These are phyloP conservation scores for Candida sojae DNA, from an alignment of 1,139 yeast genomes.

Conservation along the genomic window DNA sequence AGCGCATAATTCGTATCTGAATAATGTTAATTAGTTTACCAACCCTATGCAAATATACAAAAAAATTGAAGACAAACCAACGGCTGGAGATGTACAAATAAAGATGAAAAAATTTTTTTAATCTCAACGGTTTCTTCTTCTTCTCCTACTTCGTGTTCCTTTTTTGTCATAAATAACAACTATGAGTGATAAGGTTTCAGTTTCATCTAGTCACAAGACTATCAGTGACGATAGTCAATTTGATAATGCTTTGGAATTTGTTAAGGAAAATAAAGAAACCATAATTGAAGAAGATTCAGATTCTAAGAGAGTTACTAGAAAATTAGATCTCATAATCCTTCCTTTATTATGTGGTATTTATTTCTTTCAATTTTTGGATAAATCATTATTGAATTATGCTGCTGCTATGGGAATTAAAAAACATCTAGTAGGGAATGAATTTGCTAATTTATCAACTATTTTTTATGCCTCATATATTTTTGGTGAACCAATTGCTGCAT, in stretches of 20 bases:
- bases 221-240: conserved; percentile 7
- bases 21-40: not conserved
- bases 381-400: conserved; percentile 45
- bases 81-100: not conserved
- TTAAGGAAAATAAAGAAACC: conserved; percentile 4
- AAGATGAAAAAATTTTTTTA: not conserved
- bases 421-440: conserved; percentile 33
- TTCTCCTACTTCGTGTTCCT: not conserved
- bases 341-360: conserved; percentile 41
- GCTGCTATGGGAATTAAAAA: conserved; percentile 54
- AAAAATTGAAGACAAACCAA: not conserved
- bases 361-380: conserved; percentile 48
- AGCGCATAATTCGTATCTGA: conserved; percentile 1
- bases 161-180: not conserved
- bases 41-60: not conserved
- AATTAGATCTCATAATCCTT: conserved; percentile 31
- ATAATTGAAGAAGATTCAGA: not conserved
- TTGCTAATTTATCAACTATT: conserved; percentile 44
- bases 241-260: conserved; percentile 15
- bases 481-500: conserved; percentile 46
- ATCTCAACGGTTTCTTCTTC: not conserved
- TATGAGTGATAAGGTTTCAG: conserved; percentile 1
- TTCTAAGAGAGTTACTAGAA: conserved; percentile 17
- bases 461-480: conserved; percentile 48
- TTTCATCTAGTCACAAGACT: not conserved